Conservation (phyloP, 2,329 filamentous ascomycete species). For the Hypoxylon sp. region DNA sequence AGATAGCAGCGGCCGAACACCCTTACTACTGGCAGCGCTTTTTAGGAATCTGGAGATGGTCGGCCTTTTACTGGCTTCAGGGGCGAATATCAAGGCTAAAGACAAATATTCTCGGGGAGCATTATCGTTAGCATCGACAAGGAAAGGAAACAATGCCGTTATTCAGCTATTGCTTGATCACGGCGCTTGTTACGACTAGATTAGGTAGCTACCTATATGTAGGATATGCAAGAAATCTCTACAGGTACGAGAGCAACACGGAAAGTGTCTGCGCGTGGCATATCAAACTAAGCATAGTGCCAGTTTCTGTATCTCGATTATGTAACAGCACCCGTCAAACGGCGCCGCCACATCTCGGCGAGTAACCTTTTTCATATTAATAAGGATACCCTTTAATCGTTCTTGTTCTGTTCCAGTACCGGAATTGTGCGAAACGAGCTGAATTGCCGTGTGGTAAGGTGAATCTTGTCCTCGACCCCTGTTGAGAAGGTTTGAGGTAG, state of each 20-base stretch:
- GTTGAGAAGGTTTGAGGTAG: constrained; percentile 22
- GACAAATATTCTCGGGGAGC: too few relatives aligned
- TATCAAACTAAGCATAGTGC: too few relatives aligned
- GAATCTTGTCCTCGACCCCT: neutral
- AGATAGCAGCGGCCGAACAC: neutral
- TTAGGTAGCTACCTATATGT: neutral
- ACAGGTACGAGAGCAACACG: too few relatives aligned
- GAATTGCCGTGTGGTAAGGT: neutral
- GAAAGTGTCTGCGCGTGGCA: too few relatives aligned
- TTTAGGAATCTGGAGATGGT: neutral
- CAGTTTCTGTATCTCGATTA: neutral
- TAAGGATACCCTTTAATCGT: too few relatives aligned
- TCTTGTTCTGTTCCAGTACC: neutral
- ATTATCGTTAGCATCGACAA: neutral
- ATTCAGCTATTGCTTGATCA: neutral
- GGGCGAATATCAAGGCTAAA: neutral
- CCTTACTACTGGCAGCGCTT: neutral
- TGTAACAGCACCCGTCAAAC: neutral
- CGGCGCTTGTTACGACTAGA: neutral
- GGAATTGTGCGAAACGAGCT: neutral
- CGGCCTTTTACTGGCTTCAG: constrained; percentile 1
- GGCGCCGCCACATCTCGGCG: too few relatives aligned
- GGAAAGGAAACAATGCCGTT: neutral
- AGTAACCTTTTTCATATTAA: too few relatives aligned
- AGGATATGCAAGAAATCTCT: too few relatives aligned